A percentile compares a stretch with the other conserved stretches of the same genome.
These are phyloP conservation scores for Hypoxylon crocopeplum DNA, from an alignment of 495 filamentous ascomycete genomes.

Conservation along the genomic window DNA sequence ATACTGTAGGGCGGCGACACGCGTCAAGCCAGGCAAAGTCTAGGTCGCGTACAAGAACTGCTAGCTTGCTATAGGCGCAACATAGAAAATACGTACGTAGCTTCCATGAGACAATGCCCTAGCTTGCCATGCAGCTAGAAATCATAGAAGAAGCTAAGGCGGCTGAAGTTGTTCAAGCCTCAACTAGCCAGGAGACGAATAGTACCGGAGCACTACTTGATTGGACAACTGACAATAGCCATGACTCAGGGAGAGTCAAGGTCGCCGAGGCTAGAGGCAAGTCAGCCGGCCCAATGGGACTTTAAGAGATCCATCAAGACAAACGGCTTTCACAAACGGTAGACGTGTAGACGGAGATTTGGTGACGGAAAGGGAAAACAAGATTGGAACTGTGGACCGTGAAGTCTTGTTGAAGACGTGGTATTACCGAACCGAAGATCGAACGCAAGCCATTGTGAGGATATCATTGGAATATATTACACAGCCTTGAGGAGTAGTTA, in stretches of 20 bases:
- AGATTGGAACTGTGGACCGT: too few species aligned
- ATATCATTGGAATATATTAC: too few species aligned
- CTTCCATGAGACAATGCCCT: neutral
- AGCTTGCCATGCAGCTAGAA: neutral
- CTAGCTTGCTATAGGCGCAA: too few species aligned
- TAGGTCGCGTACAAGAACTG: too few species aligned
- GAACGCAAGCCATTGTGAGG: too few species aligned
- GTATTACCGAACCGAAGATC: too few species aligned
- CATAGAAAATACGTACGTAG: too few species aligned
- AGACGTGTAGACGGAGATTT: neutral
- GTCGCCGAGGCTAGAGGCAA: conserved; percentile 1
- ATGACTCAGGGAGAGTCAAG: conserved; percentile 6
- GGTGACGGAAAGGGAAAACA: neutral
- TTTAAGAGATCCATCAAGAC: neutral
- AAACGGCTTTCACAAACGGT: neutral
- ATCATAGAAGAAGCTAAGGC: neutral
- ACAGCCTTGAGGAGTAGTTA: too few species aligned
- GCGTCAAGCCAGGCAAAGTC: too few species aligned
- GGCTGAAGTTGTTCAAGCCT: neutral
- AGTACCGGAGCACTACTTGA: neutral
- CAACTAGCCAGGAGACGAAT: neutral
- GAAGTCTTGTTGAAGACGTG: too few species aligned
- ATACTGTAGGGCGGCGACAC: too few species aligned
- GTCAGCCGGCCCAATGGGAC: neutral
- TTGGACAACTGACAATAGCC: neutral